phyloP scores from a whole-genome alignment of 257 asterid species.

The Ballota nigra region DNA sequence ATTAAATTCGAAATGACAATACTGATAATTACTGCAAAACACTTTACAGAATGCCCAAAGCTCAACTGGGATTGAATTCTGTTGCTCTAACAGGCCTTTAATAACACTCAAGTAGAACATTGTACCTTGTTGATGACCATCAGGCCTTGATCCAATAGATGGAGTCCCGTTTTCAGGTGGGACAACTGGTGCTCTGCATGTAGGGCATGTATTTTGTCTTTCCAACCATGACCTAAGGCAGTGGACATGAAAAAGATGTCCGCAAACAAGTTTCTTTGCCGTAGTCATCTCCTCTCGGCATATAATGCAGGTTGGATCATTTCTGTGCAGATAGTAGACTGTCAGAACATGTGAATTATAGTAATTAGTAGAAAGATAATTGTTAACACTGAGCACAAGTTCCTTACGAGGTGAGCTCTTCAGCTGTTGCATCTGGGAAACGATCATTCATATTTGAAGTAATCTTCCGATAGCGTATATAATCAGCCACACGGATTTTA shows the following conservation, averaged over 20 bases:
- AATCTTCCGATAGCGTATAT: conserved; percentile 84
- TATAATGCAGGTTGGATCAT: conserved; percentile 89
- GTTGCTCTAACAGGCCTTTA: not conserved
- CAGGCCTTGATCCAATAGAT: conserved; percentile 46
- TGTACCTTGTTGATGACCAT: conserved; percentile 64
- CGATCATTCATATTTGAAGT: conserved; percentile 95
- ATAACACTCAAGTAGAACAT: conserved; percentile 9
- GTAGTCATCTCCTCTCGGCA: conserved; percentile 98
- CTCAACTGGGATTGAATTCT: not conserved
- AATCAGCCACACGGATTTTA: conserved; percentile 84
- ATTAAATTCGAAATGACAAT: not conserved
- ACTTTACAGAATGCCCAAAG: not conserved
- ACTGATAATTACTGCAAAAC: not conserved
- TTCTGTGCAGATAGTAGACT: conserved; percentile 40
- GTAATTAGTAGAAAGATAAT: conserved; percentile 14
- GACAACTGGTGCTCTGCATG: conserved; percentile 94
- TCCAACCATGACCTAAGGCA: conserved; percentile 97
- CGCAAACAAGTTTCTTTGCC: conserved; percentile 88
- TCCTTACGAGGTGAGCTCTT: conserved; percentile 74
- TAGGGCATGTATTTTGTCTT: conserved; percentile 92
- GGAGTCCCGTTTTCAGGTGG: conserved; percentile 71
- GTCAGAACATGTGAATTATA: conserved; percentile 14
- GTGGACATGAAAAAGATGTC: conserved; percentile 94
- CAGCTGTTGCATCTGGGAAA: conserved; percentile 95
- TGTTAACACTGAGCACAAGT: not conserved